A percentile compares a stretch with the other conserved stretches of the same genome.
Evolutionary conservation across 495 filamentous ascomycete species (phyloP).

Genomic region (Penicillium robsamsonii): DNA sequence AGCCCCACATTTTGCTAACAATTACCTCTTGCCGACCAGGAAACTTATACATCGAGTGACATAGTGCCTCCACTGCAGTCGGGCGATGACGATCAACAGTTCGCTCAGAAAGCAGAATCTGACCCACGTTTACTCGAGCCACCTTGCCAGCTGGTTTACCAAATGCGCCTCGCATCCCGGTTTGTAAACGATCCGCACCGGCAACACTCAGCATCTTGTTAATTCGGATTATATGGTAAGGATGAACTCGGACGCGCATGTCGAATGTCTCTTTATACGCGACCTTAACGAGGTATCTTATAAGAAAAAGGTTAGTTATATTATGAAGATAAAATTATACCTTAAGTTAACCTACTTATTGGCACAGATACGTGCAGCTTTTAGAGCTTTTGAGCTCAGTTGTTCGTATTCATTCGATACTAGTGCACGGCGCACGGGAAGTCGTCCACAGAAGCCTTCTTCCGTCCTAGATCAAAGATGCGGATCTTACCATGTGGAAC

Average conservation of each 20-base stretch:
- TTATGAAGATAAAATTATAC: no score
- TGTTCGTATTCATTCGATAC: constrained; percentile 99
- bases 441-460: constrained; percentile 96
- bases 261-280: constrained; percentile 99
- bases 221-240: constrained; percentile 99
- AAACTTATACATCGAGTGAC: constrained; percentile 99
- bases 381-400: constrained; percentile 96
- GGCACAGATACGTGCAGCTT: constrained; percentile 98
- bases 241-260: constrained; percentile 95
- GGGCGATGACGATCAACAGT: constrained; percentile 91
- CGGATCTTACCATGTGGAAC: constrained; percentile 98
- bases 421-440: constrained; percentile 97
- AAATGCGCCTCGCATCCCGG: constrained; percentile 99
- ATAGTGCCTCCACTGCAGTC: constrained; percentile 94
- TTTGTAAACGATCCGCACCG: constrained; percentile 99
- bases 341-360: constrained; percentile 78
- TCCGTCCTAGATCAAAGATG: constrained; percentile 99
- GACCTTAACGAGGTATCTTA: constrained; percentile 88
- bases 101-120: constrained; percentile 94
- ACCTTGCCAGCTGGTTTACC: constrained; percentile 98
- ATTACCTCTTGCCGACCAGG: constrained; percentile 99
- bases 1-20: constrained; percentile 99
- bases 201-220: constrained; percentile 99
- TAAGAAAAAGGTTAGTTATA: background rate
- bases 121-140: constrained; percentile 98